Percentiles rank a stretch among this genome's conserved stretches.
Evolutionary conservation across 148 eudicot genomes (phyloP).

Genomic region (Chenopodium album): DNA sequence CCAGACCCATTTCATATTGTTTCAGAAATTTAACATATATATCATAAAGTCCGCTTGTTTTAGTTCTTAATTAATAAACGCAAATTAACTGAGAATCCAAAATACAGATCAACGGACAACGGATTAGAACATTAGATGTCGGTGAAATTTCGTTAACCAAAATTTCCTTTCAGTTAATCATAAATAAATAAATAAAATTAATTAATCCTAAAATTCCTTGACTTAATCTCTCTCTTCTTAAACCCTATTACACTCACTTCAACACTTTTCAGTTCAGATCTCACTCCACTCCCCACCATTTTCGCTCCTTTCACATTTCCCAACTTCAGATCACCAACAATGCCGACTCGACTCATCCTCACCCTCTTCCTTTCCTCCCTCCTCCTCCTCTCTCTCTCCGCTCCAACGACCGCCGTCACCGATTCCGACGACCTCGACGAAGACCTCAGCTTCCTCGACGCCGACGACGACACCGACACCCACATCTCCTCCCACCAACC

Average conservation of each 20-base stretch:
- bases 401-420: constrained; percentile 18
- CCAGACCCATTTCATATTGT: too few species aligned
- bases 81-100: too few species aligned
- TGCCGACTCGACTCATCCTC: constrained; percentile 39
- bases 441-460: constrained; percentile 71
- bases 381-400: constrained; percentile 40
- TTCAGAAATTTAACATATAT: too few species aligned
- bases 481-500: not conserved
- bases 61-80: too few species aligned
- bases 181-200: too few species aligned
- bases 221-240: not conserved
- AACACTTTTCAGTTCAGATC: constrained; percentile 14
- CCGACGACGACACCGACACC: constrained; percentile 30
- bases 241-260: constrained; percentile 4
- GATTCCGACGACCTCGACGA: constrained; percentile 37
- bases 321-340: constrained; percentile 20
- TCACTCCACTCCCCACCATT: constrained; percentile 13
- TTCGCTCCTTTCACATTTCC: not conserved
- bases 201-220: too few species aligned
- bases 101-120: too few species aligned
- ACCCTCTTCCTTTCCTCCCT: constrained; percentile 20
- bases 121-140: too few species aligned
- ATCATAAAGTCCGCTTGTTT: too few species aligned
- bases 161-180: too few species aligned
- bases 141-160: too few species aligned